A percentile compares a stretch with the other conserved stretches of the same genome.
These are phyloP conservation scores for Crucihimalaya himalaica DNA, from an alignment of 345 rosid species.

Conservation along the genomic window DNA sequence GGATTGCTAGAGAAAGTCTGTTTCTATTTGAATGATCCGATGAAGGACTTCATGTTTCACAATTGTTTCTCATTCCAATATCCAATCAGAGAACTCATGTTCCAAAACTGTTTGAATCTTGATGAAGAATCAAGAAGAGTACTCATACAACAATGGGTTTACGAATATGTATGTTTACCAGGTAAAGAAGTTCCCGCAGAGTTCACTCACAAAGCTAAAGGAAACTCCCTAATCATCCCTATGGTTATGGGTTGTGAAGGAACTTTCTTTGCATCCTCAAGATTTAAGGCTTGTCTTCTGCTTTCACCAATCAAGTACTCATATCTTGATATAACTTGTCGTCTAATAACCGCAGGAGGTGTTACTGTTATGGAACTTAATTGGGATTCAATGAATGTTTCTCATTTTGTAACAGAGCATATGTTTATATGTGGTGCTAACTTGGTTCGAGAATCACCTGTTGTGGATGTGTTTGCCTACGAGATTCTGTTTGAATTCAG, in stretches of 20 bases:
- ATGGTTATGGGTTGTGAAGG: neutral
- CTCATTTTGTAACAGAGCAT: neutral
- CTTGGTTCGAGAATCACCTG: neutral
- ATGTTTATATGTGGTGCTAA: conserved; percentile 4
- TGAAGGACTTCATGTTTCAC: neutral
- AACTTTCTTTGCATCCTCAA: neutral
- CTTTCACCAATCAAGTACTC: neutral
- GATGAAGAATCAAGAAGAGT: conserved; percentile 24
- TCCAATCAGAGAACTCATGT: neutral
- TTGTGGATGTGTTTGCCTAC: neutral
- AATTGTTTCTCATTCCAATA: neutral
- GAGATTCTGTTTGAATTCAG: neutral
- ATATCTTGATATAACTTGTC: neutral
- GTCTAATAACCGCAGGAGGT: neutral
- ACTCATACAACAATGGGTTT: neutral
- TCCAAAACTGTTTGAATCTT: neutral
- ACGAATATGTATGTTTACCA: neutral
- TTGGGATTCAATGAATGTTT: neutral
- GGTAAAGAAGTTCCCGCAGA: neutral
- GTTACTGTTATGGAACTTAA: neutral
- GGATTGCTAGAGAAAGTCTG: conserved; percentile 1
- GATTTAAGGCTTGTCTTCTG: conserved; percentile 2
- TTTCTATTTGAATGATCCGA: neutral
- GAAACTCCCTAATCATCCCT: conserved; percentile 6
- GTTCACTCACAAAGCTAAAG: conserved; percentile 6